These are phyloP conservation scores for Cladosporium sp. DNA, from an alignment of 2,329 filamentous ascomycete species.

Conservation along the genomic window DNA sequence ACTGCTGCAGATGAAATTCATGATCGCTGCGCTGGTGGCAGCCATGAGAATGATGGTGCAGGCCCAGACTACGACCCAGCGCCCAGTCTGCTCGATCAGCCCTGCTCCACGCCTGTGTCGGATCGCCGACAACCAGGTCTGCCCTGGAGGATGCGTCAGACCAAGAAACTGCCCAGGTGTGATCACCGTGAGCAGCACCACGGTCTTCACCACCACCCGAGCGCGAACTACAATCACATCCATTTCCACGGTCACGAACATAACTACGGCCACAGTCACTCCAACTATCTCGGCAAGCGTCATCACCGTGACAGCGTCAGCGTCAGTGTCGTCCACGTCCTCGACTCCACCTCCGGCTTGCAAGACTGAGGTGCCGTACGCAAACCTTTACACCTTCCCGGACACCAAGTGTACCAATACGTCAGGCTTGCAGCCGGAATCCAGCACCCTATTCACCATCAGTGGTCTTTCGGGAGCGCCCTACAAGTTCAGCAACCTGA, in stretches of 20 bases:
- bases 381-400: neutral
- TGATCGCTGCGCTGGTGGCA: neutral
- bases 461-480: neutral
- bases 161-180: neutral
- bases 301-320: neutral
- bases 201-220: neutral
- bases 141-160: neutral
- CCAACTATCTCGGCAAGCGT: neutral
- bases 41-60: neutral
- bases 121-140: neutral
- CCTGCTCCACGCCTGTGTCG: neutral
- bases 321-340: neutral
- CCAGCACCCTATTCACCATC: neutral
- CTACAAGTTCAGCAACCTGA: neutral
- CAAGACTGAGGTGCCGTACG: slow-evolving; percentile 3
- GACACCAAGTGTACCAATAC: neutral
- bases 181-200: neutral
- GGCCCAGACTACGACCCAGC: no score
- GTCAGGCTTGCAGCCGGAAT: neutral
- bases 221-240: neutral
- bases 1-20: neutral
- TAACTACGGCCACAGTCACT: neutral
- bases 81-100: neutral
- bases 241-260: neutral
- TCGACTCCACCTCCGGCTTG: neutral